Base-by-base conservation (phyloP, 2,329 filamentous ascomycete species). In the Fusarium nematophilum region DNA sequence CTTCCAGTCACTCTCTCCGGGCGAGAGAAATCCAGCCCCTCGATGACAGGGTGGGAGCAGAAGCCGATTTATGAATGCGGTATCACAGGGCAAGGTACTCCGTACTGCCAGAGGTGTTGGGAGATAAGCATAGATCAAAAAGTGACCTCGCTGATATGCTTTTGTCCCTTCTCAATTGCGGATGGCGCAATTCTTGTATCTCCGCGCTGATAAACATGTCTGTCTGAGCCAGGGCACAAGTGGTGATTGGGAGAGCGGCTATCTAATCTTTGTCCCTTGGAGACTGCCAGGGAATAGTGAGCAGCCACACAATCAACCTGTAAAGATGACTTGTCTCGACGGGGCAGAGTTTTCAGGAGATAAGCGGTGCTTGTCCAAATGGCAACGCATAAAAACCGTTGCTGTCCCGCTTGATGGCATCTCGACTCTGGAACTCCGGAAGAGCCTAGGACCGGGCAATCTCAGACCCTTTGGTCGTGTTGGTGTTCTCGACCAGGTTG, bases 221-320 rank as follows among this genome's bases (percentile, higher is more conserved):
- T 45, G 49, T 38, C 52, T 53, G 34, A 40, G 55, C 63, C 43
- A 59, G 37, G 39, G 47, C 46, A 37, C 46, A 57, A 39, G 53
- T 57, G 39, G 56, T 68, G 65, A 68, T 68, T 68, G 65, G 65
- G 63, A 68, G 51, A 48, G 11, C 10, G 34, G 49, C 39, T 68
- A 68, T 67, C 65, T 68, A 68, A 68, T 68, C 65, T 68, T 37
- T 36, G 58, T 55, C 51, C 62, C 52, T 65, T 51, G 46, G 56
- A 31, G 40, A 57, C 51, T 53, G 65, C 46, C 59, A 53, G 57
- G 60, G 61, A 48, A 37, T 17, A 7, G 10, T 34, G 39, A 47
- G 38, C 56, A 65, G 55, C 63, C 58, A 53, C 51, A 59, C 21
- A 21, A 49, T 57, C 44, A 46, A 55, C 43, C 53, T 53, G 54